phyloP scores from a whole-genome alignment of 2,329 filamentous ascomycete species.

The Rhynchosporium graminicola region DNA sequence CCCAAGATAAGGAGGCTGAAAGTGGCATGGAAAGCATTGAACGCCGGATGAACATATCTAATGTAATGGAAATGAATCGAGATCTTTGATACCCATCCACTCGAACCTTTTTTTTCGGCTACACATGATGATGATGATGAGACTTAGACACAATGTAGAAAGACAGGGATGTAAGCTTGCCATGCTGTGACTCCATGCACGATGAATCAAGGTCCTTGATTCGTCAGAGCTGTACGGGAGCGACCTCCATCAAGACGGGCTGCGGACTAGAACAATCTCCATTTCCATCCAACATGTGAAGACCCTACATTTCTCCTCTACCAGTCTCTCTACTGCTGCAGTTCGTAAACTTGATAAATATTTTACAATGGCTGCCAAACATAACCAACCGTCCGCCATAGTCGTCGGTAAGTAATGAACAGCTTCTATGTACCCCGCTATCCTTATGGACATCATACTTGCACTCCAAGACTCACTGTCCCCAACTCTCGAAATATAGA shows the following conservation, averaged over 20 bases:
- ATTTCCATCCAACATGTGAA: slow-evolving; percentile 30
- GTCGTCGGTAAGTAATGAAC: slow-evolving; percentile 49
- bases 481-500: background rate
- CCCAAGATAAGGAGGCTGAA: slow-evolving; percentile 49
- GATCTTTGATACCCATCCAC: background rate
- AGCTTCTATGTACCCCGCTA: slow-evolving; percentile 31
- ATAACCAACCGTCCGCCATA: slow-evolving; percentile 49
- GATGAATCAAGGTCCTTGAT: slow-evolving; percentile 23
- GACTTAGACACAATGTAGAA: background rate
- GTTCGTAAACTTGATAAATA: background rate
- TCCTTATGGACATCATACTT: background rate
- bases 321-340: slow-evolving; percentile 25
- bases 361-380: slow-evolving; percentile 36
- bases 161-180: background rate
- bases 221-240: slow-evolving; percentile 15
- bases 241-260: slow-evolving; percentile 13
- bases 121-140: background rate
- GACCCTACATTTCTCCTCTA: slow-evolving; percentile 13
- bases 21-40: slow-evolving; percentile 60
- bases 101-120: background rate
- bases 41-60: slow-evolving; percentile 16
- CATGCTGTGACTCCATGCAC: slow-evolving; percentile 11
- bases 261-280: slow-evolving; percentile 19
- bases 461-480: background rate
- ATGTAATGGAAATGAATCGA: slow-evolving; percentile 8